phyloP scores from a whole-genome alignment of 179 eudicot species.

The Silene noctiflora region DNA sequence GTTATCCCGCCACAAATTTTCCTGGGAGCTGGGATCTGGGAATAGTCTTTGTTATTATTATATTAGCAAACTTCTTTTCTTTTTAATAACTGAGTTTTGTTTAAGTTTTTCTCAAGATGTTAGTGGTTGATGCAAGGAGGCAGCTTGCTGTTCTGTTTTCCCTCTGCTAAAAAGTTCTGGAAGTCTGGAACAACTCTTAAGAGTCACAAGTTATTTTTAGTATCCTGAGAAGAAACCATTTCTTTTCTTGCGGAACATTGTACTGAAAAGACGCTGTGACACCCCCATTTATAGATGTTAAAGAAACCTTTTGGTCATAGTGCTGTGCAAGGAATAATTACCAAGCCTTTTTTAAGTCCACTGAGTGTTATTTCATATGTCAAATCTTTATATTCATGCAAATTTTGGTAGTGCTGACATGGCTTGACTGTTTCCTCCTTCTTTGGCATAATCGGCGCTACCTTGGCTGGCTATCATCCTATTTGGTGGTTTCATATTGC shows the following conservation, averaged over 20 bases:
- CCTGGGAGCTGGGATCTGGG: neutral
- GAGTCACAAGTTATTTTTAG: neutral
- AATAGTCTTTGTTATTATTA: neutral
- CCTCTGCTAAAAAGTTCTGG: neutral
- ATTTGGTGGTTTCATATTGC: neutral
- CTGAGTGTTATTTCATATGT: neutral
- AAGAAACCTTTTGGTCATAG: neutral
- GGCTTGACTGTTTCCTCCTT: no score
- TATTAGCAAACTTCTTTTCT: neutral
- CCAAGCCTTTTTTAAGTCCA: neutral
- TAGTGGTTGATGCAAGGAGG: conserved; percentile 1
- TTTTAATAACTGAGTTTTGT: neutral
- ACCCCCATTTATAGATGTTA: neutral
- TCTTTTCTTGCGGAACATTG: no score
- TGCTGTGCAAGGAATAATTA: neutral
- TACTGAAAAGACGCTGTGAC: no score
- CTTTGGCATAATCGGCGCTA: neutral
- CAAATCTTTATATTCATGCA: neutral
- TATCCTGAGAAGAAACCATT: neutral
- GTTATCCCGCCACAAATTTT: neutral
- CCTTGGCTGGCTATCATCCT: neutral
- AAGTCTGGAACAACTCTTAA: neutral
- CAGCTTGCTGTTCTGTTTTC: neutral
- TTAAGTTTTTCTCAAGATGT: neutral
- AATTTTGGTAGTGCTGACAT: neutral